A percentile compares a stretch with the other conserved stretches of the same genome.
Evolutionary conservation across 768 basidiomycete species (phyloP).

Genomic region (Lentinula guzmanii): DNA sequence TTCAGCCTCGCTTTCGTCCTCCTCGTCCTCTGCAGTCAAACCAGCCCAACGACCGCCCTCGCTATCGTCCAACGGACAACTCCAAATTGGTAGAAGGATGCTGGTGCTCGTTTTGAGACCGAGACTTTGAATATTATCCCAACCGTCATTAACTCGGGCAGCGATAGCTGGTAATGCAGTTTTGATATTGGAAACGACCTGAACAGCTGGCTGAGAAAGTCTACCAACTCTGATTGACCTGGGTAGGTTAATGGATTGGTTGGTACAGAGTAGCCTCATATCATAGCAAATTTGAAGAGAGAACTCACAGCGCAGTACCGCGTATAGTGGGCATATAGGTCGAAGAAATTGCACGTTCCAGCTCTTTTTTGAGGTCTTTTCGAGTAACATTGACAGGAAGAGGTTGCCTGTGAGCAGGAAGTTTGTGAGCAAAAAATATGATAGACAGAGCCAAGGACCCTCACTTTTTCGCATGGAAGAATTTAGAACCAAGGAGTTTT

Average conservation of each 20-base stretch:
- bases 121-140: constrained; percentile 88
- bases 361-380: constrained; percentile 87
- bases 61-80: constrained; percentile 57
- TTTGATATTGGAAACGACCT: constrained; percentile 75
- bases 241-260: neutral
- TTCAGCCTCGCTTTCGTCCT: constrained; percentile 15
- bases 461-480: constrained; percentile 95
- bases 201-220: constrained; percentile 63
- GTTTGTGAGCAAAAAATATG: constrained; percentile 1
- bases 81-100: constrained; percentile 88
- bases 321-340: constrained; percentile 95
- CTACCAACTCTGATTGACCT: constrained; percentile 84
- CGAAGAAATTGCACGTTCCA: constrained; percentile 88
- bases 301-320: constrained; percentile 85
- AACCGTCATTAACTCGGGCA: constrained; percentile 66
- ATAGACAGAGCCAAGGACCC: constrained; percentile 17
- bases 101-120: constrained; percentile 88
- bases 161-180: constrained; percentile 72
- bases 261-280: neutral
- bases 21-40: constrained; percentile 16
- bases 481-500: constrained; percentile 79
- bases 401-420: constrained; percentile 61
- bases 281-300: neutral
- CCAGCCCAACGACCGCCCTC: constrained; percentile 48
- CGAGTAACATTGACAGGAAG: constrained; percentile 87